Evolutionary conservation across 768 basidiomycete genomes (phyloP).

Genomic region (Tulasnella sp.): DNA sequence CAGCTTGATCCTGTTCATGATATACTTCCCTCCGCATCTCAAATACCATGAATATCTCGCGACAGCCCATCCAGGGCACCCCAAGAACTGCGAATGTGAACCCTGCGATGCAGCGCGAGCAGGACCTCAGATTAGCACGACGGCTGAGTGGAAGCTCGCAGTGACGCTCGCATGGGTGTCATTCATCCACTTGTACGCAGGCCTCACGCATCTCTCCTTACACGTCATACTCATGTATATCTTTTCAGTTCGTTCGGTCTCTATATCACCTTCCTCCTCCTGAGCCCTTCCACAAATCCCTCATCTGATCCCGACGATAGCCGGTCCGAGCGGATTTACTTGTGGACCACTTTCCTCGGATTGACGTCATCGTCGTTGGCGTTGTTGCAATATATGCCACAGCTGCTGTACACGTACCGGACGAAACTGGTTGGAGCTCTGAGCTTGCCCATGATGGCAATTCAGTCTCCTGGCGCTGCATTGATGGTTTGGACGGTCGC

Average conservation of each 20-base stretch:
- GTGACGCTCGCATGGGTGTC: conserved; percentile 63
- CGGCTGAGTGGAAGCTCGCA: conserved; percentile 67
- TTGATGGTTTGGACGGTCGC: conserved; percentile 81
- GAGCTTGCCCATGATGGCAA: conserved; percentile 90
- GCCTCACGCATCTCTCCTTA: too few relatives aligned
- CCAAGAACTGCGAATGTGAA: conserved; percentile 28
- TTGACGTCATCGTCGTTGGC: conserved; percentile 68
- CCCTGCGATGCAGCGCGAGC: conserved; percentile 11
- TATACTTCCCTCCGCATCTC: conserved; percentile 79
- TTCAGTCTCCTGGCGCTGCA: conserved; percentile 83
- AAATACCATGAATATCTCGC: conserved; percentile 43
- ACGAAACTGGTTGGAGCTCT: conserved; percentile 80
- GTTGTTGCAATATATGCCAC: conserved; percentile 78
- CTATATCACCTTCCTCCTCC: conserved; percentile 44
- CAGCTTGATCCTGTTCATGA: conserved; percentile 81
- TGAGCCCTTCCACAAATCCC: conserved; percentile 27
- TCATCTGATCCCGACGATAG: conserved; percentile 31
- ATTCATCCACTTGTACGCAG: conserved; percentile 52
- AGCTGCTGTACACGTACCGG: conserved; percentile 67
- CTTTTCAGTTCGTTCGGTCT: conserved; percentile 25
- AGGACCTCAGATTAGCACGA: conserved; percentile 32
- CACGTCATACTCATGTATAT: conserved; percentile 10
- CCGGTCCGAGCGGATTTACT: conserved; percentile 32
- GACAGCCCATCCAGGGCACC: conserved; percentile 3
- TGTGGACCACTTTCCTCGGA: conserved; percentile 84